phyloP scores from a whole-genome alignment of 768 basidiomycete species.

The Mrakia frigida region DNA sequence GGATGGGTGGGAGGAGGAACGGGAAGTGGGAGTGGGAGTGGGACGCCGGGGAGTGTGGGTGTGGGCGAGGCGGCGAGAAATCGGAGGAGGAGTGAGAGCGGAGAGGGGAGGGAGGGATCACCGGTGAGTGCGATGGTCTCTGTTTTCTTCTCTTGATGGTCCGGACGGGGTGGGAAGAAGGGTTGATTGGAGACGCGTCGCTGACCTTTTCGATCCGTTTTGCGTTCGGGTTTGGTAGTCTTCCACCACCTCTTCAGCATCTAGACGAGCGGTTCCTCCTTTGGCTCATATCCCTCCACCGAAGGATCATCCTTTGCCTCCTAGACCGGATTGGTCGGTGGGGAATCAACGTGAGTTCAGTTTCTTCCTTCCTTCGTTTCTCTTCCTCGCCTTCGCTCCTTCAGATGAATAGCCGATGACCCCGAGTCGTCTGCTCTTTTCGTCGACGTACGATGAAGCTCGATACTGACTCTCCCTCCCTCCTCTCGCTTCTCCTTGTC shows the following conservation, averaged over 20 bases:
- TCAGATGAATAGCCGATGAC: too few species aligned
- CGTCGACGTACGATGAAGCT: too few species aligned
- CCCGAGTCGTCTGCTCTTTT: too few species aligned
- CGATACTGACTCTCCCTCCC: background rate
- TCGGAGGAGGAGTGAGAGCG: background rate
- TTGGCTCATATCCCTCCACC: constrained; percentile 30
- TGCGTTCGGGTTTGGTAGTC: background rate
- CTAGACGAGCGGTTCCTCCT: constrained; percentile 18
- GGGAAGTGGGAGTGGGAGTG: constrained; percentile 1
- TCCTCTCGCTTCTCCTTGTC: background rate
- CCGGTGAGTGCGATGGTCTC: constrained; percentile 17
- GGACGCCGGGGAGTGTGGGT: background rate
- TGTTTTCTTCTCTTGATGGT: background rate
- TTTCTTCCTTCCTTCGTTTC: background rate
- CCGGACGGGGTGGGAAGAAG: background rate
- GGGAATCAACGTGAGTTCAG: constrained; percentile 27
- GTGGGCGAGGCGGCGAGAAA: too few species aligned
- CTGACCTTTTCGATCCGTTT: background rate
- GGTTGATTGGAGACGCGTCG: background rate
- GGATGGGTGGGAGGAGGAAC: background rate
- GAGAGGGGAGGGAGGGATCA: constrained; percentile 4
- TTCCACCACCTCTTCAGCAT: constrained; percentile 22
- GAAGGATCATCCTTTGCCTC: constrained; percentile 31
- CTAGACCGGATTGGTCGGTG: constrained; percentile 31
- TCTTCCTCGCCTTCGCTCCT: too few species aligned